Evolutionary conservation across 106 monocot species (phyloP), one percentile per base, ranked within the genome.

Genomic region (Dendrobium huoshanense): DNA sequence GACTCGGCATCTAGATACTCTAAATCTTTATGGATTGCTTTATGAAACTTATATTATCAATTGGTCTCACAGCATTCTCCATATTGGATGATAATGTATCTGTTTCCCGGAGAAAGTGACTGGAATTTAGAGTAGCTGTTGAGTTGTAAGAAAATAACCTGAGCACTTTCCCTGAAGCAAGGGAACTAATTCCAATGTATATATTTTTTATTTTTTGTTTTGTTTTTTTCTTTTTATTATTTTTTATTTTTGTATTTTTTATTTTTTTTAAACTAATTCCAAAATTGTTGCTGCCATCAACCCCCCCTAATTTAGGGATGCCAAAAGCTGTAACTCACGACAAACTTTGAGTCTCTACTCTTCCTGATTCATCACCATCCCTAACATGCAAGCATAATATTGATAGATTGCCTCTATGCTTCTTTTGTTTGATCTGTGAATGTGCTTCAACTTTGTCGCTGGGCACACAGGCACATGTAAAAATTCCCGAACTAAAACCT

Each of bases 31-130:
- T 88, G 85, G 78, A 99, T 95, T 74, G 99, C 99, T 81, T 91
- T 87, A 81, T 99, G 99, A 86, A 99, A 99, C 73, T 99, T 93
- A 80, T 99, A 72, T 93, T 93, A 83, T 99, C 99, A 72, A 99
- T 99, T 80, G 95, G 99, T 83, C 88, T 87, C 16, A 64, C 47
- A 47, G 84, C 84, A 24, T 83, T 81, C n/a, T 87, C 95, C 49
- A 40, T 70, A 75, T 83, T 86, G 58, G 90, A 90, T 58, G 91
- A 85, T 80, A 89, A 82, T 33, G 81, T 78, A 67, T 93, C 93
- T 8, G 86, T 84, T 54, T 95, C 99, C 89, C 84, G 89, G 22
- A 84, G 83, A 79, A 99, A 97, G 77, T 94, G 91, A 65, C 93
- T 93, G 67, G 99, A 99, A 84, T 88, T 86, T 25, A 95, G 83